Evolutionary conservation across 2,329 filamentous ascomycete species (phyloP).

Genomic region (Eurotiales sp.): DNA sequence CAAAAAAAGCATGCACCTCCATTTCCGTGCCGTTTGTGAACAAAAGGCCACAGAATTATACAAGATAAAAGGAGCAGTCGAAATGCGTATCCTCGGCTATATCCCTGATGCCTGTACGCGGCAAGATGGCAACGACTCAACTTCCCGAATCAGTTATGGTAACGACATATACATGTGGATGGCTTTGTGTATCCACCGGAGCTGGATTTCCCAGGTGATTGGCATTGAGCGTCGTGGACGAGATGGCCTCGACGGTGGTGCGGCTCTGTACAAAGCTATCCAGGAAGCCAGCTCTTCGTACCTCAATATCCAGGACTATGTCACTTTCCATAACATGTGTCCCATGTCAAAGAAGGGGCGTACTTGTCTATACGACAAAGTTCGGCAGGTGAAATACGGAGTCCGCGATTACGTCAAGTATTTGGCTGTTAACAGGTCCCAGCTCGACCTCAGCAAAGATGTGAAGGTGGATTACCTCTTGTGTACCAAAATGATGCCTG

Average conservation of each 20-base stretch:
- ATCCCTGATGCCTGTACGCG: slow-evolving; percentile 39
- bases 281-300: slow-evolving; percentile 40
- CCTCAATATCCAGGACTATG: slow-evolving; percentile 33
- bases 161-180: slow-evolving; percentile 53
- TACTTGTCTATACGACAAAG: slow-evolving; percentile 24
- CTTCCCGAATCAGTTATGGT: slow-evolving; percentile 41
- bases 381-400: slow-evolving; percentile 36
- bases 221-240: slow-evolving; percentile 34
- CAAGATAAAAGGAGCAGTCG: slow-evolving; percentile 23
- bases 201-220: slow-evolving; percentile 45
- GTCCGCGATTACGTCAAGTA: slow-evolving; percentile 30
- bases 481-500: slow-evolving; percentile 38
- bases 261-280: slow-evolving; percentile 42
- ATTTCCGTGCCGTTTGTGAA: slow-evolving; percentile 22
- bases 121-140: slow-evolving; percentile 24
- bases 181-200: slow-evolving; percentile 44
- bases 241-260: slow-evolving; percentile 43
- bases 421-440: slow-evolving; percentile 38
- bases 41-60: slow-evolving; percentile 24
- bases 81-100: slow-evolving; percentile 27
- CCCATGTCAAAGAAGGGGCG: slow-evolving; percentile 26
- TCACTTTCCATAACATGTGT: slow-evolving; percentile 24
- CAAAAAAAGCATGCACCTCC: slow-evolving; percentile 18
- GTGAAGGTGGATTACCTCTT: slow-evolving; percentile 41
- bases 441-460: slow-evolving; percentile 34